Evolutionary conservation across 495 filamentous ascomycete genomes (phyloP).

Genomic region (Talaromyces liani): DNA sequence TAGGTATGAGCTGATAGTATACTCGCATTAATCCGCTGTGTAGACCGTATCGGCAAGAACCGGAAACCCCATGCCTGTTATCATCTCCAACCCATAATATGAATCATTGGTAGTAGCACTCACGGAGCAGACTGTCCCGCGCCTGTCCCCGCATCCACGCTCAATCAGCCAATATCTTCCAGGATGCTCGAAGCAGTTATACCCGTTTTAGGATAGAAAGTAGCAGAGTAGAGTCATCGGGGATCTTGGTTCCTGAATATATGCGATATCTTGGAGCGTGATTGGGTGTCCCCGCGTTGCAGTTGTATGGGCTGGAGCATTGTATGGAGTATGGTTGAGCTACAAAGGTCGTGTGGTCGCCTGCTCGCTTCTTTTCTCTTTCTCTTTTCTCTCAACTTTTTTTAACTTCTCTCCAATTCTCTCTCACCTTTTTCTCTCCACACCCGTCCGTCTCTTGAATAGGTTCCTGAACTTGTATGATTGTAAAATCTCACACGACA

Average conservation of each 20-base stretch:
- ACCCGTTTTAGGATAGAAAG: neutral
- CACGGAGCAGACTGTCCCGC: slow-evolving; percentile 9
- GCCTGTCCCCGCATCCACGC: neutral
- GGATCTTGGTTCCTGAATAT: neutral
- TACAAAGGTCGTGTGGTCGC: slow-evolving; percentile 2
- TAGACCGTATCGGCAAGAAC: slow-evolving; percentile 5
- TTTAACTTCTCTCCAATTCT: neutral
- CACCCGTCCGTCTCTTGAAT: neutral
- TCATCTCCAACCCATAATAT: neutral
- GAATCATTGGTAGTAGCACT: neutral
- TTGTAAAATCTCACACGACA: neutral
- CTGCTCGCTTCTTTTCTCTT: slow-evolving; percentile 1
- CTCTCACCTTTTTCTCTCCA: neutral
- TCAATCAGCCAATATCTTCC: neutral
- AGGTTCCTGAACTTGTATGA: neutral
- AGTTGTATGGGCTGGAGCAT: neutral
- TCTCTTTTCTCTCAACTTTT: neutral
- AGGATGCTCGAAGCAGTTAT: neutral
- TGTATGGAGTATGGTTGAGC: neutral
- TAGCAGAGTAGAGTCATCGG: neutral
- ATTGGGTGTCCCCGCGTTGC: slow-evolving; percentile 1
- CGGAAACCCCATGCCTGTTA: neutral
- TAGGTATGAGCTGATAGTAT: neutral
- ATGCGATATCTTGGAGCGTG: neutral
- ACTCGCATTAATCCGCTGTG: neutral